Evolutionary conservation across 2,329 filamentous ascomycete genomes (phyloP), one percentile per base, ranked within the genome.

Genomic region (Coleophoma crateriformis): DNA sequence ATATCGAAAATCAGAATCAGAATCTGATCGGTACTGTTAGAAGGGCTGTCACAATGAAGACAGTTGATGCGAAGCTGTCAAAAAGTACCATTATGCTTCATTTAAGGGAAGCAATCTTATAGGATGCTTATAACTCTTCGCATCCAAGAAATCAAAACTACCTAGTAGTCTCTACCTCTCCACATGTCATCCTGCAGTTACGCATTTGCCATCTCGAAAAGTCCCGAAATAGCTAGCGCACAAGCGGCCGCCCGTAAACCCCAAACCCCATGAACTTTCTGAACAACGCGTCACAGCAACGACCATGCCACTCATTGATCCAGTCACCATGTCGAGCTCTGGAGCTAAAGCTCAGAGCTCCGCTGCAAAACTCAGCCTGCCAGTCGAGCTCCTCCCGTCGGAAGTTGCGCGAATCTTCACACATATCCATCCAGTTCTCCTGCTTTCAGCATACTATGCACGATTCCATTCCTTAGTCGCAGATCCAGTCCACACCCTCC

Each of bases 391-490:
- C 20, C 57, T 65, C 8, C 59, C 63, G 4, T 63, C 54, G 1
- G 56, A 61, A 15, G 54, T 71, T 17, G 75, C 79, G 2, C 73
- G 68, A 46, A 64, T 77, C 19, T 78, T 86, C 62, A 80, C 84
- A 12, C 76, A 88, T 61, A 67, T 82, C 17, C 87, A 95, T 58
- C 85, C 88, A 0, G 67, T 77, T 22, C 68, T 90, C 11, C 74
- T 95, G 32, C 75, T 88, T 32, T 77, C 76, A 10, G 68, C 86
- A 34, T 84, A 86, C 63, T 75, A 77, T 42, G 63, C 79, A 54
- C 78, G 78, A 37, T 92, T 95, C 67, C 65, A 71, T 34, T 70
- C 76, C 15, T 74, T 95, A 22, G 86, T 95, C 27, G 72, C 75
- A 14, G 79, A 91, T 56, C 88, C 90, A 0, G 77, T 85, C 2